phyloP scores from a whole-genome alignment of 441 rosid species.

The Mallotus japonicus region DNA sequence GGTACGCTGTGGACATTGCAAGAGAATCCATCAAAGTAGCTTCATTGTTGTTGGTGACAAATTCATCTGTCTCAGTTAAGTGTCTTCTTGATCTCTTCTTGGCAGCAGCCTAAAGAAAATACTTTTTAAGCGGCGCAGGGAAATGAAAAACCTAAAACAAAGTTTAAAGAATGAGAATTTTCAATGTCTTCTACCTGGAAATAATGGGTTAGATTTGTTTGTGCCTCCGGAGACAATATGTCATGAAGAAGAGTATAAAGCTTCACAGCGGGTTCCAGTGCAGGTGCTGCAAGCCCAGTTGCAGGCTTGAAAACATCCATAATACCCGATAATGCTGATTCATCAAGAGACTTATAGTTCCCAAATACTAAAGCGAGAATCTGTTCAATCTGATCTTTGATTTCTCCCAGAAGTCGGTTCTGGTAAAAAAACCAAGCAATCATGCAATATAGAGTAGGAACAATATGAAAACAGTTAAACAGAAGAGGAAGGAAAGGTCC shows the following conservation, averaged over 20 bases:
- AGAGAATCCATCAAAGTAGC: conserved; percentile 59
- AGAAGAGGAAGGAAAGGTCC: not conserved
- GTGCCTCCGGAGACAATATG: conserved; percentile 89
- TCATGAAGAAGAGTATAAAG: conserved; percentile 89
- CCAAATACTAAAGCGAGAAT: conserved; percentile 78
- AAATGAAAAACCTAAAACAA: conserved; percentile 20
- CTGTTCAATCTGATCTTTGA: conserved; percentile 94
- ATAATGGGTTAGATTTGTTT: conserved; percentile 79
- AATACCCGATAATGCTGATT: conserved; percentile 74
- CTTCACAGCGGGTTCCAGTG: conserved; percentile 86
- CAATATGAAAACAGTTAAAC: not conserved
- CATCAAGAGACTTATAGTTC: conserved; percentile 95
- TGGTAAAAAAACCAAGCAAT: conserved; percentile 33
- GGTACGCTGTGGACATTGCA: conserved; percentile 81
- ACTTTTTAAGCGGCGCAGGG: conserved; percentile 13
- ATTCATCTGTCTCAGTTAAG: conserved; percentile 91
- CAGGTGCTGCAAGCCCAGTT: conserved; percentile 84
- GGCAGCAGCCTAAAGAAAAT: conserved; percentile 68
- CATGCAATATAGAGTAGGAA: not conserved
- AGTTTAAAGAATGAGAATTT: conserved; percentile 8
- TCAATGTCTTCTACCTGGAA: conserved; percentile 60
- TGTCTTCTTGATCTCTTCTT: conserved; percentile 87
- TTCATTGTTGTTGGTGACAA: conserved; percentile 61
- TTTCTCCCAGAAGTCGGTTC: conserved; percentile 93
- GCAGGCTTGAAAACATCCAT: conserved; percentile 74